Conservation (phyloP, 495 filamentous ascomycete species). For the Filosporella fistucella region DNA sequence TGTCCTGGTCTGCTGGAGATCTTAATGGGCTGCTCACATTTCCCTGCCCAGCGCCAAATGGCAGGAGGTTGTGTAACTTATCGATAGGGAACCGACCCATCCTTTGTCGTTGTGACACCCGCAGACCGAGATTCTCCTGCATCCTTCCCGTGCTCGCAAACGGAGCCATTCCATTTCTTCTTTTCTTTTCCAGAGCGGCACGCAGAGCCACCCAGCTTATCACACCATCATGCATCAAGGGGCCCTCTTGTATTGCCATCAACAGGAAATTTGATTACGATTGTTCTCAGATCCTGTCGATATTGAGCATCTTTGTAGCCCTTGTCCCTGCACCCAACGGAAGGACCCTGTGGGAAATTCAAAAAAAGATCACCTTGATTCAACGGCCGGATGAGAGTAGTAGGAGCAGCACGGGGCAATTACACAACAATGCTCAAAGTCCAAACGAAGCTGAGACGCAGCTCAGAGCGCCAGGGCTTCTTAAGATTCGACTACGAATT, state of each 20-base stretch:
- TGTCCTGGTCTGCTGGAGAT: background rate
- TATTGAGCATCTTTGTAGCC: background rate
- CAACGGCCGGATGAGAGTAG: background rate
- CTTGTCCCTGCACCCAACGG: background rate
- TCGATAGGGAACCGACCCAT: constrained; percentile 3
- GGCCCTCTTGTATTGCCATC: background rate
- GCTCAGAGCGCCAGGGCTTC: constrained; percentile 6
- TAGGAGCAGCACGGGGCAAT: background rate
- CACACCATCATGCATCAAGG: background rate
- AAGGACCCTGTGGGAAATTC: background rate
- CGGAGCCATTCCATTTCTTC: too few species aligned
- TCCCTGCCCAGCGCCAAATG: background rate
- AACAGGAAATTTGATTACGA: background rate
- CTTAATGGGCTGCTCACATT: background rate
- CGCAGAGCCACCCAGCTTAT: background rate
- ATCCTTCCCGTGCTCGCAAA: background rate
- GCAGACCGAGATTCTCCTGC: background rate
- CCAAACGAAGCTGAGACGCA: constrained; percentile 14
- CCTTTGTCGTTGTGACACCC: background rate
- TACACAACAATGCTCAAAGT: background rate
- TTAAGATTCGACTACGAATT: background rate
- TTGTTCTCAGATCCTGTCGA: background rate
- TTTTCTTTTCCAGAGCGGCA: too few species aligned
- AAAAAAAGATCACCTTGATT: background rate
- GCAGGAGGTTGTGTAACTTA: constrained; percentile 5